These are phyloP conservation scores for Leccinum olivaceoglutinosum DNA, from an alignment of 1,284 basidiomycete genomes.

Conservation along the genomic window DNA sequence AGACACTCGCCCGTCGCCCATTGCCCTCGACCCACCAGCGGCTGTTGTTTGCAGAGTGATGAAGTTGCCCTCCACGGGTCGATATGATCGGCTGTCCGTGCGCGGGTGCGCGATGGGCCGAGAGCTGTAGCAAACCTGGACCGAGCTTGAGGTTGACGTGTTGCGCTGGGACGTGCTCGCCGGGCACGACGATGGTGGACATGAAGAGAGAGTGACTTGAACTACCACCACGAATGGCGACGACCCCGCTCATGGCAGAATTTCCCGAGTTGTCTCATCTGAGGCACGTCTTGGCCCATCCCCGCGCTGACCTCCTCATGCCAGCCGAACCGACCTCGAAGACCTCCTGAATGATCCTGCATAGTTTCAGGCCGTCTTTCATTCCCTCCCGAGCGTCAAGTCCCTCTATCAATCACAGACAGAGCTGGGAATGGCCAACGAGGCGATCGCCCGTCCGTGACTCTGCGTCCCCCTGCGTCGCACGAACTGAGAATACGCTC, in stretches of 20 bases:
- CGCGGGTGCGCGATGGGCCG: constrained; percentile 18
- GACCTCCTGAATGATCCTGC: constrained; percentile 75
- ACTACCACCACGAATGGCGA: constrained; percentile 17
- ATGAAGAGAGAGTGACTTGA: constrained; percentile 31
- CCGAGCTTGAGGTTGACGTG: constrained; percentile 77
- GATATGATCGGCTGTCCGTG: constrained; percentile 43
- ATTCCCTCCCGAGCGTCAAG: constrained; percentile 71
- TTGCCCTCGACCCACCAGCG: constrained; percentile 83
- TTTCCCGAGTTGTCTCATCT: constrained; percentile 68
- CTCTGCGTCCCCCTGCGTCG: constrained; percentile 1
- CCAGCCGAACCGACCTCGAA: constrained; percentile 82
- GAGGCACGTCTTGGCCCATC: constrained; percentile 41
- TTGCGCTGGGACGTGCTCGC: constrained; percentile 60
- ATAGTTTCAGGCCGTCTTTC: constrained; percentile 85
- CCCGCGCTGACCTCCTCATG: constrained; percentile 7
- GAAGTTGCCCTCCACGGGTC: constrained; percentile 62
- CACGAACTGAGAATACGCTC: constrained; percentile 8
- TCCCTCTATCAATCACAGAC: constrained; percentile 69
- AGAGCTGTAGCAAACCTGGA: constrained; percentile 60
- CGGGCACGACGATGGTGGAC: constrained; percentile 56
- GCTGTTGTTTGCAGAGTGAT: constrained; percentile 64
- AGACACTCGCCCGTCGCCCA: constrained; percentile 55
- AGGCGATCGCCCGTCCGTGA: constrained; percentile 73
- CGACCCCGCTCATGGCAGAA: constrained; percentile 48
- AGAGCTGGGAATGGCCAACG: constrained; percentile 77